These are phyloP conservation scores for Alternaria viburni DNA, from an alignment of 2,329 filamentous ascomycete genomes.

Conservation along the genomic window DNA sequence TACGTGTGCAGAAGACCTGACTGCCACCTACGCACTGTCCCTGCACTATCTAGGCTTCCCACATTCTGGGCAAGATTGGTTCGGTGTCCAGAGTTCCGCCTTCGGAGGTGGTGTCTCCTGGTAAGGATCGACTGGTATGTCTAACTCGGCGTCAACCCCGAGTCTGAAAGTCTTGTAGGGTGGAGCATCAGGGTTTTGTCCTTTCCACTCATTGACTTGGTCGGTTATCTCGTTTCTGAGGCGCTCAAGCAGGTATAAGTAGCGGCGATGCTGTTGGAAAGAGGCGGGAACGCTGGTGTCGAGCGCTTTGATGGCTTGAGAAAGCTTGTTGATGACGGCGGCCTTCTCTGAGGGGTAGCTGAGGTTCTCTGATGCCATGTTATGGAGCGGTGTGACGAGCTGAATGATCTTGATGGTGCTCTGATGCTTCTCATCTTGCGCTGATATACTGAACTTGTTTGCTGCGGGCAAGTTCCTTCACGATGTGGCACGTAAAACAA, in stretches of 20 bases:
- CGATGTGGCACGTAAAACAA: background rate
- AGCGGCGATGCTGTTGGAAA: background rate
- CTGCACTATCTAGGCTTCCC: background rate
- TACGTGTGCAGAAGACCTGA: background rate
- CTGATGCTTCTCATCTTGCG: background rate
- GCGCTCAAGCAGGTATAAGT: background rate
- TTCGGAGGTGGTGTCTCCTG: background rate
- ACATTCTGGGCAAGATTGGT: background rate
- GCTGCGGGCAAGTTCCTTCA: background rate
- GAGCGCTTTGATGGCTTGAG: background rate
- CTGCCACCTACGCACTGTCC: background rate
- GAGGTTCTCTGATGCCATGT: background rate
- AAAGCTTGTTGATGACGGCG: background rate
- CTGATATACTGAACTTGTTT: background rate
- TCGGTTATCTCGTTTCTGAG: background rate
- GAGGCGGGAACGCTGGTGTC: background rate
- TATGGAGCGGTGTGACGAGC: background rate
- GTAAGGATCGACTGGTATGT: background rate
- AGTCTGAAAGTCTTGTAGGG: background rate
- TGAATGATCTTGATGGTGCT: background rate
- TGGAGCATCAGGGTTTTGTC: background rate
- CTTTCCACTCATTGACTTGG: background rate
- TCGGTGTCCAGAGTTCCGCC: background rate
- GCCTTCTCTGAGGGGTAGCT: background rate
- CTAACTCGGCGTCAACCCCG: background rate